Percentiles rank a stretch among this genome's conserved stretches.
phyloP scores from a whole-genome alignment of 352 stramenopile species.

The Peronospora farinosa region DNA sequence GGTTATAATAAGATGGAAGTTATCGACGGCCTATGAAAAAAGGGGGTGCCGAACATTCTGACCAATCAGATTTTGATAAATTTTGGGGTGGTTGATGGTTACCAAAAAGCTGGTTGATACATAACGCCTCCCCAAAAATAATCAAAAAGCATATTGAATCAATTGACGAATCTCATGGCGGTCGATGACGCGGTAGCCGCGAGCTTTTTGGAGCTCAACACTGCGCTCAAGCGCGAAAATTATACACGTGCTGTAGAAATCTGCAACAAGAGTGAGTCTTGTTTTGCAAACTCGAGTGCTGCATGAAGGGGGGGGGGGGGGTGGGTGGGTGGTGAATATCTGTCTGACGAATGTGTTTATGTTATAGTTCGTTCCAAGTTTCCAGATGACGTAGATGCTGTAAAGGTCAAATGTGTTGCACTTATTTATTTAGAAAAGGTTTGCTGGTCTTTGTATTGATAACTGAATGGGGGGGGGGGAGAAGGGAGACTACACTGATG shows the following conservation, averaged over 20 bases:
- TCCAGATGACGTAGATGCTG: slow-evolving; percentile 65
- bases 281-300: neutral
- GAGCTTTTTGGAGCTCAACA: slow-evolving; percentile 73
- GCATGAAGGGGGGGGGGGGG: neutral
- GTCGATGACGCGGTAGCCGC: slow-evolving; percentile 26
- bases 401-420: slow-evolving; percentile 77
- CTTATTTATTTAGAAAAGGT: slow-evolving; percentile 80
- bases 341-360: slow-evolving; percentile 9
- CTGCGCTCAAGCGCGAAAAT: slow-evolving; percentile 68
- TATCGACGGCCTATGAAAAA: too few relatives aligned
- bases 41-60: too few relatives aligned
- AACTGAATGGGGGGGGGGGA: neutral
- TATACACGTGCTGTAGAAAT: slow-evolving; percentile 74
- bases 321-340: too few relatives aligned
- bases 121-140: too few relatives aligned
- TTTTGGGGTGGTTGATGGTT: too few relatives aligned
- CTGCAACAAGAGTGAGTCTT: slow-evolving; percentile 77
- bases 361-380: slow-evolving; percentile 59
- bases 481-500: neutral
- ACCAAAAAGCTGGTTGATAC: too few relatives aligned
- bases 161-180: slow-evolving; percentile 7
- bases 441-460: neutral
- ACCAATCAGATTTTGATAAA: too few relatives aligned
- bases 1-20: too few relatives aligned
- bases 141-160: too few relatives aligned